These are phyloP conservation scores for Wickerhamomyces tratensis DNA, from an alignment of 805 yeast genomes.

Conservation along the genomic window DNA sequence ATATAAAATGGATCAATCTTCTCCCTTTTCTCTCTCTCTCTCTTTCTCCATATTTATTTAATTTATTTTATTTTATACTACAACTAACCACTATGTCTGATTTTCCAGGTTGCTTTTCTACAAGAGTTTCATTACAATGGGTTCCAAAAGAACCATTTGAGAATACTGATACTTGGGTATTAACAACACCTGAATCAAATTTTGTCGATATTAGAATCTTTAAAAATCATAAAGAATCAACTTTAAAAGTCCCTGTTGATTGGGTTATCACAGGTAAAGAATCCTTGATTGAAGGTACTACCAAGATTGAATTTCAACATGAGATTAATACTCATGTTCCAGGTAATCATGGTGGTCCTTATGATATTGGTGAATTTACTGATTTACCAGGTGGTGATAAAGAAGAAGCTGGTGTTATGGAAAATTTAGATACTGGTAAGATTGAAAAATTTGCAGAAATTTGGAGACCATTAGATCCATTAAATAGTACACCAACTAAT, in stretches of 20 bases:
- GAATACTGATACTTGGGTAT: conserved; percentile 36
- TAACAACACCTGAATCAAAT: conserved; percentile 31
- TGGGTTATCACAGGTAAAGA: conserved; percentile 26
- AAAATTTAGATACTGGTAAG: conserved; percentile 32
- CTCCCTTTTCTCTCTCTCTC: too few relatives aligned
- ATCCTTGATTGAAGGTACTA: conserved; percentile 5
- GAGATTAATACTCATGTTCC: conserved; percentile 5
- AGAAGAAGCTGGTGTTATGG: conserved; percentile 42
- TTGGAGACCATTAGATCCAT: conserved; percentile 42
- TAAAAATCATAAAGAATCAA: conserved; percentile 3
- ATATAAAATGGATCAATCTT: too few relatives aligned
- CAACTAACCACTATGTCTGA: neutral
- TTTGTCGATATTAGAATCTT: conserved; percentile 37
- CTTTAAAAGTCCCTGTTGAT: conserved; percentile 7
- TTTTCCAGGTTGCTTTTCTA: conserved; percentile 17
- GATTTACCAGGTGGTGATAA: conserved; percentile 30
- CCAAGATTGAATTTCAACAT: conserved; percentile 4
- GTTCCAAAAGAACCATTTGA: conserved; percentile 31
- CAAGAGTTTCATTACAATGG: conserved; percentile 47
- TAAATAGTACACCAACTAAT: conserved; percentile 20
- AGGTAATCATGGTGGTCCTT: conserved; percentile 13
- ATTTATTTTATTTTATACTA: too few relatives aligned
- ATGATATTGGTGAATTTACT: conserved; percentile 37
- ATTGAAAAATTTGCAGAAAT: conserved; percentile 38
- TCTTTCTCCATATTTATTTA: too few relatives aligned